phyloP scores from a whole-genome alignment of 2,329 filamentous ascomycete genomes.

The Ramularia collo-cygni region DNA sequence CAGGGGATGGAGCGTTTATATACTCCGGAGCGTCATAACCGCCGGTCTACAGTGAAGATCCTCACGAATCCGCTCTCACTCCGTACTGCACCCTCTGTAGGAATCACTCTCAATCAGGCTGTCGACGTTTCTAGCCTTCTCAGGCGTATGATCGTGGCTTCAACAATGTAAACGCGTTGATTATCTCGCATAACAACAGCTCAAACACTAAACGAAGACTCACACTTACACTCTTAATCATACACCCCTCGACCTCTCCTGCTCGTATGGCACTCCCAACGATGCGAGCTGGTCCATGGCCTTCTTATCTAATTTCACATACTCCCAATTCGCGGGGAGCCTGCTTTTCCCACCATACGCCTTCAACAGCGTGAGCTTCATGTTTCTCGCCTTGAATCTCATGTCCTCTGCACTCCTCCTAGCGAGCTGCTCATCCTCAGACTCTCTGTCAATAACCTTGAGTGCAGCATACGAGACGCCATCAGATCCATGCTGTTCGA shows the following conservation, averaged over 20 bases:
- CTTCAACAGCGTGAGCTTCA: conserved; percentile 43
- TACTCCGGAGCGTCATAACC: too few relatives aligned
- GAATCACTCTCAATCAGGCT: too few relatives aligned
- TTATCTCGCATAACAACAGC: too few relatives aligned
- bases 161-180: too few relatives aligned
- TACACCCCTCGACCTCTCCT: conserved; percentile 10
- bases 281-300: conserved; percentile 29
- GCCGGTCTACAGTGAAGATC: too few relatives aligned
- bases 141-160: too few relatives aligned
- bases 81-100: too few relatives aligned
- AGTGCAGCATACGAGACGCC: conserved; percentile 43
- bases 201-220: too few relatives aligned
- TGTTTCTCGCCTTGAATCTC: conserved; percentile 43
- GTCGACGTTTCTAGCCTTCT: too few relatives aligned
- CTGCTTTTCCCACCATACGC: conserved; percentile 27
- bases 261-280: conserved; percentile 24
- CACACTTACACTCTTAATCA: too few relatives aligned
- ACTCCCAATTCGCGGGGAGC: conserved; percentile 40
- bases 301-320: conserved; percentile 37
- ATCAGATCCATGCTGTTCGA: conserved; percentile 38
- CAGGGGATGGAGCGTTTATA: too few relatives aligned
- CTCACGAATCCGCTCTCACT: too few relatives aligned
- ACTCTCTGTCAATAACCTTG: conserved; percentile 24
- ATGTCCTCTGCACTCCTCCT: conserved; percentile 45
- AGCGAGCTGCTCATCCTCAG: conserved; percentile 25